These are phyloP conservation scores for Fibroporia radiculosa DNA, from an alignment of 768 basidiomycete genomes.

Conservation along the genomic window DNA sequence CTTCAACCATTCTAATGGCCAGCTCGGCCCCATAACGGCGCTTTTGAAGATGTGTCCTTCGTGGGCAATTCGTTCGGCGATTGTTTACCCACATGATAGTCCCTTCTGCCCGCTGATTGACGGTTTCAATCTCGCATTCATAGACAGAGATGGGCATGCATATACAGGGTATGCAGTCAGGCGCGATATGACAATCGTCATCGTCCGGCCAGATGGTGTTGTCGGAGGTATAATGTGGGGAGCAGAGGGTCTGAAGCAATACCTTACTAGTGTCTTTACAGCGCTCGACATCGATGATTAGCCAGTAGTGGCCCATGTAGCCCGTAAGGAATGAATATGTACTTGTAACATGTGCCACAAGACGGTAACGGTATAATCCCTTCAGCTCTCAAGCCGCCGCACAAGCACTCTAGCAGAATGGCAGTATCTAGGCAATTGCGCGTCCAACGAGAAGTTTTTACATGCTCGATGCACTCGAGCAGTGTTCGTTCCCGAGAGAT, in stretches of 20 bases:
- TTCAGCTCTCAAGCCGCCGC: too few species aligned
- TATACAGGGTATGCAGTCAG: conserved; percentile 3
- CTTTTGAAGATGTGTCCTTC: not conserved
- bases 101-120: not conserved
- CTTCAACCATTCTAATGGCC: conserved; percentile 16
- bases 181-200: conserved; percentile 1
- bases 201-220: conserved; percentile 11
- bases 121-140: not conserved
- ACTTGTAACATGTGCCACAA: too few species aligned
- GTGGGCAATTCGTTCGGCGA: not conserved
- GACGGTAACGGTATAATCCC: too few species aligned
- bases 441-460: too few species aligned
- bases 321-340: too few species aligned
- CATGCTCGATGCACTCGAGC: too few species aligned
- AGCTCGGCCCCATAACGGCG: too few species aligned
- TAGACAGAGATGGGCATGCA: conserved; percentile 8
- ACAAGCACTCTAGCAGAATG: too few species aligned
- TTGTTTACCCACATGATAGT: not conserved
- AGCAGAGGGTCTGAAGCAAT: not conserved
- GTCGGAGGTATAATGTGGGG: conserved; percentile 6
- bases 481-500: too few species aligned
- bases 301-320: too few species aligned
- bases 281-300: too few species aligned
- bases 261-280: conserved; percentile 1
- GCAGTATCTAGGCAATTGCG: too few species aligned